Evolutionary conservation across 139 green algal species (phyloP), one percentile per base, ranked within the genome.

Genomic region (Nannochloris sp.): DNA sequence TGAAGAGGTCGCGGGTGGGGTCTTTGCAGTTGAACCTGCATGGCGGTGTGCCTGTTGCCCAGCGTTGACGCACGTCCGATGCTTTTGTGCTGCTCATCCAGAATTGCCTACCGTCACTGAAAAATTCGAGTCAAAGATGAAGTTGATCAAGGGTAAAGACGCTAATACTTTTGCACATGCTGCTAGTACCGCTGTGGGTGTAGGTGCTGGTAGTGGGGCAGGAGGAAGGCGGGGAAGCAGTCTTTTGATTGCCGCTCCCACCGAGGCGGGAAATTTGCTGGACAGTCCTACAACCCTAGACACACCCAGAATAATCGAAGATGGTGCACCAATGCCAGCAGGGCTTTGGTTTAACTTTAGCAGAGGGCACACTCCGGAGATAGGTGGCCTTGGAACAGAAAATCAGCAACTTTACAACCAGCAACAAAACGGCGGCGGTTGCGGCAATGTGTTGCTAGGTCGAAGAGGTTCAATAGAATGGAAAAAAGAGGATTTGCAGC

Each of bases 21-120:
- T 83, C 51, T 81, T 85, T 60, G 62, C 77, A 8, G 61, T 74
- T 23, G 77, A 87, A 69, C 84, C 87, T 2, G 70, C 87, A 33
- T 94, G 87, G 87, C 55, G 60, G 34, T 94, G 87, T 74, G 64
- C 72, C 3, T 81, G 81, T 57, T 94, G 87, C 58, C 69, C 69
- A 25, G 65, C 39, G 0, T 57, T 74, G 1, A 71, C 74, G 34
- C 86, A 92, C 59, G 84, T 92, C 46, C 45, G 60, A 23, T 92
- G 86, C 66, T 82, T 76, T 44, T 32, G 59, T 8, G 31, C 57
- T 4, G 29, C 64, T 7, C 77, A 84, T 57, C 65, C 56, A 8
- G 35, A 65, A 10, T 58, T 64, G 24, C 46, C 60, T 33, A 31
- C 60, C 4, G 48, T 65, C 32, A 25, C 25, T 0, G 24, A 27